phyloP scores from a whole-genome alignment of 192 early-diverging fungal genomes.

The Coemansia sp. region DNA sequence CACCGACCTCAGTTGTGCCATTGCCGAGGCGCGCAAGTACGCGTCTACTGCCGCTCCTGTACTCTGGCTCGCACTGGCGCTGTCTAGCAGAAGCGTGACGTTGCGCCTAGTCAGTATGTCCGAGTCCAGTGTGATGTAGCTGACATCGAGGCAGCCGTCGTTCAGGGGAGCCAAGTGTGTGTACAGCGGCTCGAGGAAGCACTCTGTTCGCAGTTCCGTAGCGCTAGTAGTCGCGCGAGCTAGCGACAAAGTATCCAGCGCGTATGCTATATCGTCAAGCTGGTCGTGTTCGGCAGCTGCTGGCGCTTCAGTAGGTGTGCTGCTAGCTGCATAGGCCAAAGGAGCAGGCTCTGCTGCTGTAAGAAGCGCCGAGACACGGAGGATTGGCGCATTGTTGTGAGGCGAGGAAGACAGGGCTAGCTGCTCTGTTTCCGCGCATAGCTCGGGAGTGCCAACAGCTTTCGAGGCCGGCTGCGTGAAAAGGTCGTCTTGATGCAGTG shows the following conservation, averaged over 20 bases:
- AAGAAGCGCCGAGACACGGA: neutral
- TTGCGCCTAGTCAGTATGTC: slow-evolving; percentile 27
- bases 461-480: neutral
- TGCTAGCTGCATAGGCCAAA: neutral
- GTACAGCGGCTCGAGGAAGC: slow-evolving; percentile 30
- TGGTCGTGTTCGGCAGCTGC: slow-evolving; percentile 1
- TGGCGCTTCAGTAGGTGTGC: neutral
- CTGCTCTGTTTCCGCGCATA: slow-evolving; percentile 1
- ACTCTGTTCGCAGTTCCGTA: slow-evolving; percentile 17
- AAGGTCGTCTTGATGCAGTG: slow-evolving; percentile 7
- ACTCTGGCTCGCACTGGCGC: neutral
- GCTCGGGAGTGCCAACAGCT: neutral
- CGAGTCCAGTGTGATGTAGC: slow-evolving; percentile 34
- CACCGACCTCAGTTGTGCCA: neutral
- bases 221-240: neutral
- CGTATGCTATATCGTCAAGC: slow-evolving; percentile 6
- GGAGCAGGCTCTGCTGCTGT: neutral
- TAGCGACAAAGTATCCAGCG: slow-evolving; percentile 40
- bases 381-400: neutral
- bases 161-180: slow-evolving; percentile 21
- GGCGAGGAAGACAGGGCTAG: neutral
- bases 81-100: slow-evolving; percentile 19
- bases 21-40: neutral
- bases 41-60: slow-evolving; percentile 6
- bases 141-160: slow-evolving; percentile 43